Base-by-base conservation (phyloP, 306 rosid species). In the Lathyrus oleraceus region DNA sequence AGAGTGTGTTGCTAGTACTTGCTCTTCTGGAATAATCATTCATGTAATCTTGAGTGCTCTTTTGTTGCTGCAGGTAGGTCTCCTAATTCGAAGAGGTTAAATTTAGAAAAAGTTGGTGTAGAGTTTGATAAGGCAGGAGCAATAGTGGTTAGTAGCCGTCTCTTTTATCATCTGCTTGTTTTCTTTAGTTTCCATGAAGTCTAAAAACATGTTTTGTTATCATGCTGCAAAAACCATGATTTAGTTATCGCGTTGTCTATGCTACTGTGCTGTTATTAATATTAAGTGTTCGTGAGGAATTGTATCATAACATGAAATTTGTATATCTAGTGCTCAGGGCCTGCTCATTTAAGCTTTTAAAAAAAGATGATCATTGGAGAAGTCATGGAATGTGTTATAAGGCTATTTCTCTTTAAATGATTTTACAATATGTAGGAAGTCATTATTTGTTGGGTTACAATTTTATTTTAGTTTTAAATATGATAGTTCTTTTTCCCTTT, bases 11-110 rank as follows among this genome's bases (percentile, higher is more conserved):
- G 59, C 59, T 11, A 9, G 14, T 51, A 9, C 27, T 20, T 45
- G 14, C 45, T 40, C 45, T 13, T 45, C 8, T 13, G 8, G 7
- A 28, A 28, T 36, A 27, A 13, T 14, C 13, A 19, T 36, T 6
- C 48, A 13, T 65, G 38, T 16, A 5, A 56, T 63, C 35, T 66
- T 2, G 30, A 23, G 45, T 21, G 35, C 19, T 47, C 60, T 75
- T 76, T 49, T 52, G 17, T 49, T 74, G 73, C 75, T 76, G 75
- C 84, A 94, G 97, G 97, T 45, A 88, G 98, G 63, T 69, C 82
- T 77, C 91, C 98, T 71, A 94, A 88, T 83, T 58, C 98, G 42
- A 94, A 87, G 85, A 88, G 98, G 84, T 81, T 94, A 78, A 94
- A 94, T 83, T 83, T 94, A 85, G 84, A 80, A 80, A 89, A 87